Evolutionary conservation across 257 asterid species (phyloP).

Genomic region (Solanum rostratum): DNA sequence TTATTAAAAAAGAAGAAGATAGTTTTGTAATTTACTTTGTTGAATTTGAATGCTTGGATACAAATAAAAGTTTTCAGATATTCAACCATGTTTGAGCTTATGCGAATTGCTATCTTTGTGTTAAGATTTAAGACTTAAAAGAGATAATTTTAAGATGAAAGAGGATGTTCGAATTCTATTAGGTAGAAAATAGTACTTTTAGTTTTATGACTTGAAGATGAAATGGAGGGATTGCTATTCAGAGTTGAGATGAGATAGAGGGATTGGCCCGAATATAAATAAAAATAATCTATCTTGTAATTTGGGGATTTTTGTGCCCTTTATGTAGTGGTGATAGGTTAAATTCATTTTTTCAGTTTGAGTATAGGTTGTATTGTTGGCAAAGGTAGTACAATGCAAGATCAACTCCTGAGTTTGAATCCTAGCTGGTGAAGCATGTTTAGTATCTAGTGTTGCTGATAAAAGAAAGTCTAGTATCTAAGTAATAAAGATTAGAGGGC

Average conservation of each 20-base stretch:
- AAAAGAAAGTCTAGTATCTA: background rate
- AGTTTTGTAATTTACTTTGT: background rate
- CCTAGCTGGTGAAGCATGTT: background rate
- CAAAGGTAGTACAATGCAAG: background rate
- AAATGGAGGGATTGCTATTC: background rate
- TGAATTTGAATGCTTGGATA: background rate
- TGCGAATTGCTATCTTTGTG: background rate
- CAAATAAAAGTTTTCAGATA: background rate
- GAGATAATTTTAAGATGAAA: background rate
- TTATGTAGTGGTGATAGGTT: background rate
- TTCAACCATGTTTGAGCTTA: background rate
- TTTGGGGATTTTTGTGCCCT: background rate
- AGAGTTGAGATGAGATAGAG: background rate
- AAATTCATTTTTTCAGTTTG: background rate
- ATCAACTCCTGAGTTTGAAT: background rate
- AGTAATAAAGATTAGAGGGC: background rate
- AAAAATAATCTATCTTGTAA: background rate
- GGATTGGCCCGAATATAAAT: background rate
- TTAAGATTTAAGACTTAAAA: background rate
- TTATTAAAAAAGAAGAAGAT: background rate
- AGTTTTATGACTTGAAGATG: background rate
- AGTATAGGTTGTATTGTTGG: background rate
- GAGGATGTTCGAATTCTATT: background rate
- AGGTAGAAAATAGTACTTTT: background rate
- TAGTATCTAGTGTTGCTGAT: background rate